A percentile compares a stretch with the other conserved stretches of the same genome.
Evolutionary conservation across 1,139 yeast genomes (phyloP).

Genomic region (Taphrina communis): DNA sequence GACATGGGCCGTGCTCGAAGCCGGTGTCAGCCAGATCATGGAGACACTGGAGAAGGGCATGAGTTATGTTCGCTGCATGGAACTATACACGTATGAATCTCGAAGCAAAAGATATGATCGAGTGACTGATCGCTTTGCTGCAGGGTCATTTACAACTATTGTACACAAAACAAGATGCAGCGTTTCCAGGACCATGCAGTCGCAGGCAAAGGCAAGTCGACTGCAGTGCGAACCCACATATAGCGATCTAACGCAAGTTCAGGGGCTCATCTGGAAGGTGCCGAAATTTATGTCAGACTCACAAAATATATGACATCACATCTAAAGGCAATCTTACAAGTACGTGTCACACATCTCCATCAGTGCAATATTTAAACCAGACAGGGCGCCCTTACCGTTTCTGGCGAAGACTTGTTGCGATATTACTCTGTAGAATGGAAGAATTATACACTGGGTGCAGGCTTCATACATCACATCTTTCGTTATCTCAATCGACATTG

Average conservation of each 20-base stretch:
- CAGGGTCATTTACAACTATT: conserved; percentile 83
- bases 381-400: conserved; percentile 49
- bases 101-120: background rate
- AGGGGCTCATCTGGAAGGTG: conserved; percentile 68
- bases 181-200: conserved; percentile 51
- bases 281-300: conserved; percentile 79
- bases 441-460: conserved; percentile 88
- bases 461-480: conserved; percentile 87
- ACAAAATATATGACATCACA: conserved; percentile 69
- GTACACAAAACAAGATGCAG: conserved; percentile 77
- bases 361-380: background rate
- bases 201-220: conserved; percentile 49
- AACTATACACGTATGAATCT: conserved; percentile 52
- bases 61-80: conserved; percentile 51
- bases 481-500: conserved; percentile 96
- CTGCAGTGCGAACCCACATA: conserved; percentile 47
- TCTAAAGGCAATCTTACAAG: conserved; percentile 53
- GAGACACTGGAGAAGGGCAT: conserved; percentile 43
- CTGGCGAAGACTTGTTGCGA: conserved; percentile 69
- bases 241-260: conserved; percentile 32
- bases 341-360: background rate
- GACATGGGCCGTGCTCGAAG: conserved; percentile 45
- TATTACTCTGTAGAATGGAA: conserved; percentile 90
- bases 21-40: conserved; percentile 44
- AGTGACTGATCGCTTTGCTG: conserved; percentile 62